Evolutionary conservation across 495 filamentous ascomycete genomes (phyloP).

Genomic region (Talaromyces adpressus): DNA sequence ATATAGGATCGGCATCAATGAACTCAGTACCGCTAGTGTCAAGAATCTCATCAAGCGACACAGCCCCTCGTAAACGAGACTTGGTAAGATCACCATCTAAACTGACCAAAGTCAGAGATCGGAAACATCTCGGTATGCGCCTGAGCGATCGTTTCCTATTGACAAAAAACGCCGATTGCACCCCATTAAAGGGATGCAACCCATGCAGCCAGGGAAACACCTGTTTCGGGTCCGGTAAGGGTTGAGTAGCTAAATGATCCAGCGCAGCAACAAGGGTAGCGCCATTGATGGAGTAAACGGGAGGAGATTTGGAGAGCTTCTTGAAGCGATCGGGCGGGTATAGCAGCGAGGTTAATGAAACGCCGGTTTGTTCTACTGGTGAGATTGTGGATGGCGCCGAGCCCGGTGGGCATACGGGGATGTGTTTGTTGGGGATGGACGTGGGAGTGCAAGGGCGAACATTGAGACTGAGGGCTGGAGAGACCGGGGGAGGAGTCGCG

Average conservation of each 20-base stretch:
- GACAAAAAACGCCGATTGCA: constrained; percentile 85
- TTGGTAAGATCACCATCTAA: constrained; percentile 69
- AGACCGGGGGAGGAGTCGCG: constrained; percentile 38
- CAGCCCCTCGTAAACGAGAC: constrained; percentile 79
- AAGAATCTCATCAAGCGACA: constrained; percentile 73
- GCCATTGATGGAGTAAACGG: constrained; percentile 68
- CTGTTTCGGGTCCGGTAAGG: constrained; percentile 70
- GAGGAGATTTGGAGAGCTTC: constrained; percentile 47
- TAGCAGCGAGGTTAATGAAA: constrained; percentile 55
- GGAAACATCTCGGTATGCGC: constrained; percentile 69
- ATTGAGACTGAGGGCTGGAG: constrained; percentile 33
- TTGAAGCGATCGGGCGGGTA: constrained; percentile 62
- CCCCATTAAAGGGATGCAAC: constrained; percentile 78
- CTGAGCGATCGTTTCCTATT: constrained; percentile 64
- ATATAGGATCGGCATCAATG: constrained; percentile 65
- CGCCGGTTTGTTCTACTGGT: constrained; percentile 42
- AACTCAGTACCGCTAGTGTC: constrained; percentile 31
- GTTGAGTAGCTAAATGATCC: constrained; percentile 65
- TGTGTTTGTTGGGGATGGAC: constrained; percentile 83
- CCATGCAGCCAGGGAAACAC: constrained; percentile 99
- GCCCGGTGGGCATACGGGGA: constrained; percentile 77
- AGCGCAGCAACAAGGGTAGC: constrained; percentile 61
- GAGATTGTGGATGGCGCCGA: constrained; percentile 51
- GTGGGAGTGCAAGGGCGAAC: constrained; percentile 28
- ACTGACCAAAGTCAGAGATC: constrained; percentile 82